These are phyloP conservation scores for Nicotiana obtusifolia DNA, from an alignment of 257 asterid genomes.

Conservation along the genomic window DNA sequence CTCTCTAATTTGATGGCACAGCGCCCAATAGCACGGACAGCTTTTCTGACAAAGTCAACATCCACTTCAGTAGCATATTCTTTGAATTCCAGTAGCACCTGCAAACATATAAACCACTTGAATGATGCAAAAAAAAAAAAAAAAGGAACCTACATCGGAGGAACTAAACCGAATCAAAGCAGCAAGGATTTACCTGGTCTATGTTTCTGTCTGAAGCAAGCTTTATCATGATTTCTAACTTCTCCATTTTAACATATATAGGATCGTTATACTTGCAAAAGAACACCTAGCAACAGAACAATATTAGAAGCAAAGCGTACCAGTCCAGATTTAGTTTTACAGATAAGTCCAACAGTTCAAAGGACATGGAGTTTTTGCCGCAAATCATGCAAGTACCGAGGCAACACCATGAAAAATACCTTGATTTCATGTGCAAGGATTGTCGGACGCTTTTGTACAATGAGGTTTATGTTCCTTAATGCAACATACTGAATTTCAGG, in stretches of 20 bases:
- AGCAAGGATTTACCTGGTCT: slow-evolving; percentile 66
- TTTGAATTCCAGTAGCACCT: slow-evolving; percentile 96
- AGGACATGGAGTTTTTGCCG: not conserved
- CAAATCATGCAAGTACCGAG: not conserved
- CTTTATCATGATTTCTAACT: slow-evolving; percentile 97
- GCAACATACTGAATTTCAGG: slow-evolving; percentile 97
- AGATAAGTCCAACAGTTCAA: slow-evolving; percentile 5
- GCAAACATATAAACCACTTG: slow-evolving; percentile 12
- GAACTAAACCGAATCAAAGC: slow-evolving; percentile 8
- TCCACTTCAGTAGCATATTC: slow-evolving; percentile 99
- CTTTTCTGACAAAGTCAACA: slow-evolving; percentile 96
- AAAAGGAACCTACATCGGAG: slow-evolving; percentile 11
- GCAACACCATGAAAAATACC: slow-evolving; percentile 32
- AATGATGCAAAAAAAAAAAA: slow-evolving; percentile 8
- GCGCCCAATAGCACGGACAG: slow-evolving; percentile 99
- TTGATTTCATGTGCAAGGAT: slow-evolving; percentile 97
- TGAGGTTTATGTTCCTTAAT: slow-evolving; percentile 87
- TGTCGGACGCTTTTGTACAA: slow-evolving; percentile 93
- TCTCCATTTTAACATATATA: slow-evolving; percentile 97
- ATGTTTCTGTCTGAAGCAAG: slow-evolving; percentile 97
- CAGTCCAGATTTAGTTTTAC: slow-evolving; percentile 7
- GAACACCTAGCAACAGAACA: slow-evolving; percentile 53
- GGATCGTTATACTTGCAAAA: slow-evolving; percentile 99
- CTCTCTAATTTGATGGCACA: slow-evolving; percentile 99
- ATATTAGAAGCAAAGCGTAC: slow-evolving; percentile 12